These are phyloP conservation scores for Bacterosira constricta DNA, from an alignment of 108 stramenopile genomes.

Conservation along the genomic window DNA sequence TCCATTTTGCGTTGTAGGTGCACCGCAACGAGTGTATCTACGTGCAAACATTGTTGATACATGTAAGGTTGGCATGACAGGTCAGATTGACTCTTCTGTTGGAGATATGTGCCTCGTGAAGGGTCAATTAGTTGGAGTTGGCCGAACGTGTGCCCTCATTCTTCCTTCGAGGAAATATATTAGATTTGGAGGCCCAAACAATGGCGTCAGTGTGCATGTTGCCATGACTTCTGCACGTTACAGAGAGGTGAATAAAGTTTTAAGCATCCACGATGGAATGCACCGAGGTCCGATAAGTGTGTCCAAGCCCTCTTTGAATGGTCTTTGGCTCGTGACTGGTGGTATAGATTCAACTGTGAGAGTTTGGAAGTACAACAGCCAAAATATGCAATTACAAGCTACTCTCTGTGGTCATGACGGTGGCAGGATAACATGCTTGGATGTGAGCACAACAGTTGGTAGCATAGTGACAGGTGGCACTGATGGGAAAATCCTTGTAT, in stretches of 20 bases:
- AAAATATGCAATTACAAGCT: constrained; percentile 77
- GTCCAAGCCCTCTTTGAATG: constrained; percentile 76
- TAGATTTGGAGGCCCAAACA: constrained; percentile 79
- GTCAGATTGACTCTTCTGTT: constrained; percentile 73
- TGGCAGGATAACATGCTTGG: constrained; percentile 86
- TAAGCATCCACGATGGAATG: constrained; percentile 92
- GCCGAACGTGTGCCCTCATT: constrained; percentile 75
- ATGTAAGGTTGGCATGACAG: constrained; percentile 72
- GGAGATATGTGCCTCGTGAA: constrained; percentile 86
- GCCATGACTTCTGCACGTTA: constrained; percentile 65
- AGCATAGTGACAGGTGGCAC: constrained; percentile 89
- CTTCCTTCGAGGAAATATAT: constrained; percentile 76
- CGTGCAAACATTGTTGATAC: constrained; percentile 57
- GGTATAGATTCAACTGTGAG: constrained; percentile 90
- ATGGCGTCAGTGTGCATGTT: constrained; percentile 85
- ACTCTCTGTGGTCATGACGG: constrained; percentile 91
- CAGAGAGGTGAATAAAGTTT: constrained; percentile 81
- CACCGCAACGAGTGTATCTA: constrained; percentile 78
- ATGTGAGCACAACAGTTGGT: constrained; percentile 84
- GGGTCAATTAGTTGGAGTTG: constrained; percentile 83
- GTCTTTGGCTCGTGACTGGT: constrained; percentile 87
- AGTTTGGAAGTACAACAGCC: constrained; percentile 85
- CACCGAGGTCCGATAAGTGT: constrained; percentile 85
- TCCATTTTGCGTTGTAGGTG: constrained; percentile 96
- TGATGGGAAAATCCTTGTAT: constrained; percentile 87